Percentiles rank a stretch among this genome's conserved stretches.
Conservation (phyloP, 2,329 filamentous ascomycete genomes). For the Xylariaceae sp. region DNA sequence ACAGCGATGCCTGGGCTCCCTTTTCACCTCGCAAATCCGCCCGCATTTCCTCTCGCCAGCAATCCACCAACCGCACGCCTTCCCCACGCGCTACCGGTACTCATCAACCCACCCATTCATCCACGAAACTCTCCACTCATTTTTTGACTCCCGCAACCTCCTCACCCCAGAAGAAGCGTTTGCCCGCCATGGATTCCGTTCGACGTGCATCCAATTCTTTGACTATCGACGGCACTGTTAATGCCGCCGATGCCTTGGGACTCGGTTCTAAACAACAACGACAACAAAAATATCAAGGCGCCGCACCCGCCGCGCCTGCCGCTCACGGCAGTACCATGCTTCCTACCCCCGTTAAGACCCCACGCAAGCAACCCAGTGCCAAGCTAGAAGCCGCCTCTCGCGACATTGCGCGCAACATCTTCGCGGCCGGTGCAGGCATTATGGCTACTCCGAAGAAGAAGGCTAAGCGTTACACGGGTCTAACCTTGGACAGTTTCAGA, state of each 20-base stretch:
- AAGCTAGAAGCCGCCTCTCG: constrained; percentile 50
- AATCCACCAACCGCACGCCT: constrained; percentile 52
- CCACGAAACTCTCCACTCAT: constrained; percentile 22
- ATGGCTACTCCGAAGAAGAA: constrained; percentile 58
- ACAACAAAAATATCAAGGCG: constrained; percentile 27
- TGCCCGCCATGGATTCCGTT: constrained; percentile 44
- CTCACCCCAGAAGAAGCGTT: constrained; percentile 51
- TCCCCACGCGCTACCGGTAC: constrained; percentile 40
- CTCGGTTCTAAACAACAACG: constrained; percentile 28
- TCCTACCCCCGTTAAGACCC: constrained; percentile 76
- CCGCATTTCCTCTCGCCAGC: constrained; percentile 56
- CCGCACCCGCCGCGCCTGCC: constrained; percentile 29
- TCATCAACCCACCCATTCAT: constrained; percentile 27
- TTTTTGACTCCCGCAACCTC: constrained; percentile 43
- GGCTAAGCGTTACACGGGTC: constrained; percentile 53
- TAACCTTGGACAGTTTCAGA: constrained; percentile 55
- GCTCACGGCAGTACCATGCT: constrained; percentile 53
- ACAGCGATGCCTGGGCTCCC: constrained; percentile 65
- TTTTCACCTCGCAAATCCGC: constrained; percentile 68
- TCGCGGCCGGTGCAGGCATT: constrained; percentile 54
- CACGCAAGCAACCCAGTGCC: constrained; percentile 56
- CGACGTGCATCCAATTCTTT: constrained; percentile 46
- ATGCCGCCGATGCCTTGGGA: constrained; percentile 42
- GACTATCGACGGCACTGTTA: constrained; percentile 41
- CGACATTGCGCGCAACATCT: constrained; percentile 57